Percentiles rank a stretch among this genome's conserved stretches.
Conservation (phyloP, 2,329 filamentous ascomycete genomes). For the Calonectria fujianensis region DNA sequence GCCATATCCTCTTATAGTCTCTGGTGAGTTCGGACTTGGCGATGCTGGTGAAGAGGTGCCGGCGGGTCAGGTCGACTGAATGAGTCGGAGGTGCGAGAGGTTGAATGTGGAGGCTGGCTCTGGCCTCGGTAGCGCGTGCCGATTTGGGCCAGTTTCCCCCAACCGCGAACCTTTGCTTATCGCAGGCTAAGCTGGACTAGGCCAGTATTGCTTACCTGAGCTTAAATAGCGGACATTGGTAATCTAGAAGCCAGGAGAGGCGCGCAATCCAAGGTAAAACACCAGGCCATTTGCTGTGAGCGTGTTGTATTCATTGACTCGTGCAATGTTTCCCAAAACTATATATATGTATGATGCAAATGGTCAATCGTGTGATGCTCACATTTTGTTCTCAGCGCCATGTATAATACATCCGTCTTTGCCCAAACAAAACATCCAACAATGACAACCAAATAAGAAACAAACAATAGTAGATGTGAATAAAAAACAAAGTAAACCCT, state of each 20-base stretch:
- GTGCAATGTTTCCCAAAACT: background rate
- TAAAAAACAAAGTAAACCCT: background rate
- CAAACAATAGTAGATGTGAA: background rate
- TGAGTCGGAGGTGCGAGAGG: conserved; percentile 25
- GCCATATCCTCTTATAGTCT: conserved; percentile 28
- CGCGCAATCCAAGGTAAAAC: background rate
- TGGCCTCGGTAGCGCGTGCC: conserved; percentile 25
- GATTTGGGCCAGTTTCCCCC: conserved; percentile 23
- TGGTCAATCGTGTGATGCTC: background rate
- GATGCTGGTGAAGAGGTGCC: conserved; percentile 24
- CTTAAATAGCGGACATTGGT: conserved; percentile 22
- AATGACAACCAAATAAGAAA: background rate
- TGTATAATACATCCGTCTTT: background rate
- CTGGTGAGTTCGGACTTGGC: conserved; percentile 19
- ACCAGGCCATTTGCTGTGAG: background rate
- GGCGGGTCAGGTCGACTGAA: conserved; percentile 4
- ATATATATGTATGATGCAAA: background rate
- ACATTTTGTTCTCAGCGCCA: background rate
- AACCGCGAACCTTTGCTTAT: conserved; percentile 30
- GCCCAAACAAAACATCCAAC: background rate
- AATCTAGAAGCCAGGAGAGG: conserved; percentile 14
- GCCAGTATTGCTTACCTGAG: conserved; percentile 34
- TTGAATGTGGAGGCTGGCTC: conserved; percentile 24
- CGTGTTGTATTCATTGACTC: background rate
- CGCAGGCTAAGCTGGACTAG: conserved; percentile 4